These are phyloP conservation scores for Cyclostephanos invisitatus DNA, from an alignment of 108 stramenopile genomes.

Conservation along the genomic window DNA sequence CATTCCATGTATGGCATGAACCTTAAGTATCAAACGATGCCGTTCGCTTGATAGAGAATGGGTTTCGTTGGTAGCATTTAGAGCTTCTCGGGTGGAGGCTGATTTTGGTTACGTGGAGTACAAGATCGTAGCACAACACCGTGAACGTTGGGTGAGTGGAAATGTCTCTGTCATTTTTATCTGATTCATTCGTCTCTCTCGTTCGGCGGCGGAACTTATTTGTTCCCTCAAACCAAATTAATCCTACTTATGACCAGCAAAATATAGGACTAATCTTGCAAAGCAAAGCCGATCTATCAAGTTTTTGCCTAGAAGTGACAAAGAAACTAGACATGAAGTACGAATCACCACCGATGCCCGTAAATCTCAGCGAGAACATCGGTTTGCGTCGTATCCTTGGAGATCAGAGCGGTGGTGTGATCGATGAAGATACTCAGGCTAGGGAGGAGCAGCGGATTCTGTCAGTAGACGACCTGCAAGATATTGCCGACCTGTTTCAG, in stretches of 20 bases:
- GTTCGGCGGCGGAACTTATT: background rate
- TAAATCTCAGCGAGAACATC: conserved; percentile 42
- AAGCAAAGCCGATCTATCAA: conserved; percentile 62
- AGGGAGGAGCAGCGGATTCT: background rate
- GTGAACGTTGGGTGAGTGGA: conserved; percentile 46
- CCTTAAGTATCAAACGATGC: background rate
- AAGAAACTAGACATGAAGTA: conserved; percentile 75
- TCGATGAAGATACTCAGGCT: background rate
- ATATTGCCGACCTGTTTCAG: conserved; percentile 20
- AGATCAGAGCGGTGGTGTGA: background rate
- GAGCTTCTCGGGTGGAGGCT: conserved; percentile 56
- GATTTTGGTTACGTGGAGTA: conserved; percentile 68
- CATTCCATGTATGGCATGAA: background rate
- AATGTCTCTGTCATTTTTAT: background rate
- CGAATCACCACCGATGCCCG: conserved; percentile 62
- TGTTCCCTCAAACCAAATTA: no score
- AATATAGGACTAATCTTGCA: conserved; percentile 56
- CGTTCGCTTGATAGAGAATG: conserved; percentile 48
- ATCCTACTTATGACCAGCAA: conserved; percentile 16
- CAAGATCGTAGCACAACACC: conserved; percentile 54
- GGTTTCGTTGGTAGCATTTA: conserved; percentile 53
- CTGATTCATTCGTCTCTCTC: background rate
- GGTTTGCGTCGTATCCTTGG: background rate
- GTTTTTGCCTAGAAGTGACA: conserved; percentile 62
- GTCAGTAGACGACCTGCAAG: conserved; percentile 23